Percentiles rank a stretch among this genome's conserved stretches.
phyloP scores from a whole-genome alignment of 305 asterid species.

The Striga hermonthica region DNA sequence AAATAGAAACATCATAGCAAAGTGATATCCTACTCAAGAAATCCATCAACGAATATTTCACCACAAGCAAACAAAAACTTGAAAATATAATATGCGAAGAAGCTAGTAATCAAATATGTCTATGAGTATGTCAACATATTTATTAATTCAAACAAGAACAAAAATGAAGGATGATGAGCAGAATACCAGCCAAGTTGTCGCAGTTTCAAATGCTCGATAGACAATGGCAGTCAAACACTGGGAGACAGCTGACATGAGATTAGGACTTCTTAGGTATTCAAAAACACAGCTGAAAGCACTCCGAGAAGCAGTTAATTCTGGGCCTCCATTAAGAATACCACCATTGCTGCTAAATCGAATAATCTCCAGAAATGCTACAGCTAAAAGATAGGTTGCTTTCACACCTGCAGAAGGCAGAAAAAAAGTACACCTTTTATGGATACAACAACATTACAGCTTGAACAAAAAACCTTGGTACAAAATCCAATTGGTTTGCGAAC shows the following conservation, averaged over 20 bases:
- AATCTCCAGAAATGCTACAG: conserved; percentile 93
- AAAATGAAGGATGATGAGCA: conserved; percentile 25
- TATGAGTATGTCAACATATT: conserved; percentile 16
- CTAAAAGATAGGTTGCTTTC: conserved; percentile 98
- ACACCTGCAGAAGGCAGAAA: conserved; percentile 68
- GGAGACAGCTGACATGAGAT: conserved; percentile 89
- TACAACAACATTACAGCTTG: conserved; percentile 3
- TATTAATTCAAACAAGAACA: conserved; percentile 5
- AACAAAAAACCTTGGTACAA: conserved; percentile 16
- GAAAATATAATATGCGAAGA: conserved; percentile 4
- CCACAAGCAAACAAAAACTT: conserved; percentile 15
- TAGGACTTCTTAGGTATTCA: conserved; percentile 93
- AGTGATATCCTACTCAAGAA: neutral
- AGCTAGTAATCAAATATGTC: conserved; percentile 12
- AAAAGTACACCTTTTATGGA: neutral
- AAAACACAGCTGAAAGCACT: conserved; percentile 98
- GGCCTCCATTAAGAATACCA: conserved; percentile 88
- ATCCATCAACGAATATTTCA: conserved; percentile 13
- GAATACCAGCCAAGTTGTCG: conserved; percentile 85
- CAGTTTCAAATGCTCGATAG: conserved; percentile 89
- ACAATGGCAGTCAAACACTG: conserved; percentile 97
- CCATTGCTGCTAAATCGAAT: conserved; percentile 98
- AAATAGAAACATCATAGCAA: conserved; percentile 5
- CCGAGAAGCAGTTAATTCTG: conserved; percentile 64
- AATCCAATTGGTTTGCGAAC: conserved; percentile 26